Conservation (phyloP, 495 filamentous ascomycete genomes). For the Aspergillus diversus region DNA sequence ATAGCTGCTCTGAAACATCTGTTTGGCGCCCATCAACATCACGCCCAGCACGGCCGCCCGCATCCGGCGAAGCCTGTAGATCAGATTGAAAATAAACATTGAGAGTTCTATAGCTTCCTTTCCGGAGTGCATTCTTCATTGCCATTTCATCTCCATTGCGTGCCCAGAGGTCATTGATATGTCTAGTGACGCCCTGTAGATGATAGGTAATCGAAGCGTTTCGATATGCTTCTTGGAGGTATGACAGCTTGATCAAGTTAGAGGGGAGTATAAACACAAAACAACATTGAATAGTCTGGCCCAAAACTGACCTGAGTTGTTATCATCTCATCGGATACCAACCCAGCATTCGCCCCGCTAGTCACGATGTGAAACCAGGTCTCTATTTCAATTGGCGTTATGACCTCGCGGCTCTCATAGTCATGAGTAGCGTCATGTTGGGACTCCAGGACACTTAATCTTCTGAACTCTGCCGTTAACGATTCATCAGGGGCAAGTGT, state of each 20-base stretch:
- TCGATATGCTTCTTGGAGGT: constrained; percentile 48
- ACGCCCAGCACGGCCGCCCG: constrained; percentile 21
- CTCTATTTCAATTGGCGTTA: constrained; percentile 45
- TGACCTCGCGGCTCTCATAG: constrained; percentile 28
- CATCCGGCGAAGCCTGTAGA: constrained; percentile 35
- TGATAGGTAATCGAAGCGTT: constrained; percentile 54
- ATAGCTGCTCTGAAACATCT: constrained; percentile 22
- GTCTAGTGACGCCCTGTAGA: constrained; percentile 70
- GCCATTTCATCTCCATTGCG: constrained; percentile 62
- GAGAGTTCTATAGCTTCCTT: constrained; percentile 50
- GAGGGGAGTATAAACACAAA: not conserved
- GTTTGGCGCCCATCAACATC: constrained; percentile 14
- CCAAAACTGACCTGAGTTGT: constrained; percentile 42
- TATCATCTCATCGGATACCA: constrained; percentile 47
- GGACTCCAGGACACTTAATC: constrained; percentile 27
- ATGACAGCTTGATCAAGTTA: constrained; percentile 37
- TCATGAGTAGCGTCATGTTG: constrained; percentile 9
- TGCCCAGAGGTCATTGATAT: constrained; percentile 71
- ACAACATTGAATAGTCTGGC: not conserved
- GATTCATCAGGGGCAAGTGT: constrained; percentile 38
- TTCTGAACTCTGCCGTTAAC: constrained; percentile 34
- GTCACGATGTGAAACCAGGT: constrained; percentile 55
- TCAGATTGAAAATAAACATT: constrained; percentile 59
- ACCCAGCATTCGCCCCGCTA: constrained; percentile 34
- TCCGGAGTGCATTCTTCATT: constrained; percentile 66